phyloP scores from a whole-genome alignment of 768 basidiomycete genomes.

The Neoboletus magnificus region DNA sequence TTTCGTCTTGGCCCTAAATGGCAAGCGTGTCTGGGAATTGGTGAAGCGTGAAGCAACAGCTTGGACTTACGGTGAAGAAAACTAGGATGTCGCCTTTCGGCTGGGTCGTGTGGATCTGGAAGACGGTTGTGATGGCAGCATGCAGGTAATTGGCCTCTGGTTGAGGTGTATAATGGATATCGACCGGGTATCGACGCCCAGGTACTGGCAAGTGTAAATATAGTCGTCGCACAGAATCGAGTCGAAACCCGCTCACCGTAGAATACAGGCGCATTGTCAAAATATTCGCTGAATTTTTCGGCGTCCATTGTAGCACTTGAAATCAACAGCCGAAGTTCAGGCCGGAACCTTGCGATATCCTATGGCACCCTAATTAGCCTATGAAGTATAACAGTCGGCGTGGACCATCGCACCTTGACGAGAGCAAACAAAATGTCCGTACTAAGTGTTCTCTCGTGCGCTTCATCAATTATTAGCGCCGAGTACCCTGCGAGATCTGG shows the following conservation, averaged over 20 bases:
- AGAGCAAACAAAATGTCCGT: slow-evolving; percentile 99
- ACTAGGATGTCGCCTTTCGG: slow-evolving; percentile 97
- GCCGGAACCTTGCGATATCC: slow-evolving; percentile 96
- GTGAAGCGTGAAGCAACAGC: not conserved
- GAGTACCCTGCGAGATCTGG: slow-evolving; percentile 95
- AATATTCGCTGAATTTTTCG: slow-evolving; percentile 97
- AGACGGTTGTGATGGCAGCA: slow-evolving; percentile 96
- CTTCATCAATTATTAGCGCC: slow-evolving; percentile 96
- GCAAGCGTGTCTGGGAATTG: slow-evolving; percentile 1
- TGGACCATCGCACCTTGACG: slow-evolving; percentile 76
- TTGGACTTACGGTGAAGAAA: slow-evolving; percentile 77
- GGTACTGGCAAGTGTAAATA: slow-evolving; percentile 58
- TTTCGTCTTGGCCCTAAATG: slow-evolving; percentile 90
- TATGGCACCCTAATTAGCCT: slow-evolving; percentile 34
- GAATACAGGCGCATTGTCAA: slow-evolving; percentile 94
- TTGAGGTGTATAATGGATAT: slow-evolving; percentile 98
- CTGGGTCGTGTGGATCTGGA: slow-evolving; percentile 98
- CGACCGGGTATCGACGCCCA: slow-evolving; percentile 95
- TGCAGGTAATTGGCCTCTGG: slow-evolving; percentile 99
- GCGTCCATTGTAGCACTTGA: slow-evolving; percentile 98
- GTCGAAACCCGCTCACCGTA: slow-evolving; percentile 54
- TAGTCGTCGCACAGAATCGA: not conserved
- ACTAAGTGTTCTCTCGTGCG: slow-evolving; percentile 95
- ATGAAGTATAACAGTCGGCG: slow-evolving; percentile 3
- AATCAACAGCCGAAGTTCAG: slow-evolving; percentile 89